These are phyloP conservation scores for Nakazawaea anatomiae DNA, from an alignment of 805 yeast genomes.

Conservation along the genomic window DNA sequence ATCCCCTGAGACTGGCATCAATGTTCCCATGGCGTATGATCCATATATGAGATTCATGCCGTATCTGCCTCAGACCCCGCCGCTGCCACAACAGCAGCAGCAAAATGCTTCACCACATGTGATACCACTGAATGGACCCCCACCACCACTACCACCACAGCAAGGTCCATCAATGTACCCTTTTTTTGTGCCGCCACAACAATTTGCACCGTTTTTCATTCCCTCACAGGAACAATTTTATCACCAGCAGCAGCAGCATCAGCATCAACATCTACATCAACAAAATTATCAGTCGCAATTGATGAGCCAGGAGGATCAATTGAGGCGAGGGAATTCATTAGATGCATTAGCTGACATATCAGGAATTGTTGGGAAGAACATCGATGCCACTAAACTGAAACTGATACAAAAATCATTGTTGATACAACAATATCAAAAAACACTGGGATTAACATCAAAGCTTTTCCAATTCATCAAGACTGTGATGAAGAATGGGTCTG, in stretches of 20 bases:
- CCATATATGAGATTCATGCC: neutral
- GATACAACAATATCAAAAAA: neutral
- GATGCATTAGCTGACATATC: neutral
- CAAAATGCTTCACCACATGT: neutral
- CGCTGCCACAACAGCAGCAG: neutral
- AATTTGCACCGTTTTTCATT: neutral
- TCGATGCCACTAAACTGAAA: neutral
- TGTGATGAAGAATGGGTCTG: neutral
- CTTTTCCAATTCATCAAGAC: neutral
- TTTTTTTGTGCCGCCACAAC: neutral
- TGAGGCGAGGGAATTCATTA: neutral
- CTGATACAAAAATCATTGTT: neutral
- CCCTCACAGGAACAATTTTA: neutral
- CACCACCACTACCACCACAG: neutral
- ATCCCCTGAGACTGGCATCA: neutral
- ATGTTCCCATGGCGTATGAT: neutral
- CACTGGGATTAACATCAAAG: neutral
- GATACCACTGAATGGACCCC: neutral
- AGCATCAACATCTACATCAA: no score
- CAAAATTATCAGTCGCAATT: no score
- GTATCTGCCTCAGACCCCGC: neutral
- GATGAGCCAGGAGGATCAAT: neutral
- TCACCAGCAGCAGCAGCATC: no score
- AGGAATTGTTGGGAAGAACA: neutral
- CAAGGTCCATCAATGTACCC: neutral